Percentiles rank a stretch among this genome's conserved stretches.
Conservation (phyloP, 2,329 filamentous ascomycete genomes). For the Rachicladosporium sp. region DNA sequence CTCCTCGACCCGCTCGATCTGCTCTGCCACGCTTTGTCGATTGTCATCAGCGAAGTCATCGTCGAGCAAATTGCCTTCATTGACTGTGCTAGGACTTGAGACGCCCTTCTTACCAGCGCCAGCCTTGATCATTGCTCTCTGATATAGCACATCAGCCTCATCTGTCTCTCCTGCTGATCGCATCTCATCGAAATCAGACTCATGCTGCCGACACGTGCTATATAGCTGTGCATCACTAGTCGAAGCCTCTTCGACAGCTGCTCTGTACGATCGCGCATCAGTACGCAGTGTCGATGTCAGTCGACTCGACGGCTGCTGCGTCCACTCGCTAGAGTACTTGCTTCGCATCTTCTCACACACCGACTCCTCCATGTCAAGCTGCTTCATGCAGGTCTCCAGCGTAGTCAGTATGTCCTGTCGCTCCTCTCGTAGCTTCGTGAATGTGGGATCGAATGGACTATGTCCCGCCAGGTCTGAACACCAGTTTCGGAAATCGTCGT, state of each 20-base stretch:
- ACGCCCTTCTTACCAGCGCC: constrained; percentile 53
- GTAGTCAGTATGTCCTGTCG: constrained; percentile 61
- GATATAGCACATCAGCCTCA: constrained; percentile 79
- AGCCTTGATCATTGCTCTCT: constrained; percentile 69
- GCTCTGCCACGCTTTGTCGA: constrained; percentile 68
- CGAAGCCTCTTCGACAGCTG: constrained; percentile 78
- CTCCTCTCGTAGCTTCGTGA: constrained; percentile 66
- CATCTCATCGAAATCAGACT: constrained; percentile 91
- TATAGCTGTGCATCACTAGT: constrained; percentile 77
- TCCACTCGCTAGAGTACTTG: constrained; percentile 93
- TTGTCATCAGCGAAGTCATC: constrained; percentile 80
- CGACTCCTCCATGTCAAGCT: constrained; percentile 91
- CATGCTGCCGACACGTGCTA: constrained; percentile 71
- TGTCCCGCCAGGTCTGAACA: constrained; percentile 85
- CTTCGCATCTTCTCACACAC: constrained; percentile 99
- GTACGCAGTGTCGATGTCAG: constrained; percentile 77
- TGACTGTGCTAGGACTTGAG: constrained; percentile 38
- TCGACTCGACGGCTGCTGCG: constrained; percentile 84
- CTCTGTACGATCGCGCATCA: constrained; percentile 77
- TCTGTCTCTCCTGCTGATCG: constrained; percentile 73
- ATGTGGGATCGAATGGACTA: constrained; percentile 63
- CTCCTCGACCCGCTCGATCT: constrained; percentile 80
- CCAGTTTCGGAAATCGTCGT: constrained; percentile 87
- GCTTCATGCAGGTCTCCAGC: constrained; percentile 71
- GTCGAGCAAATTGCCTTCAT: constrained; percentile 73